Evolutionary conservation across 2,329 filamentous ascomycete species (phyloP).

Genomic region (Beauveria sp.): DNA sequence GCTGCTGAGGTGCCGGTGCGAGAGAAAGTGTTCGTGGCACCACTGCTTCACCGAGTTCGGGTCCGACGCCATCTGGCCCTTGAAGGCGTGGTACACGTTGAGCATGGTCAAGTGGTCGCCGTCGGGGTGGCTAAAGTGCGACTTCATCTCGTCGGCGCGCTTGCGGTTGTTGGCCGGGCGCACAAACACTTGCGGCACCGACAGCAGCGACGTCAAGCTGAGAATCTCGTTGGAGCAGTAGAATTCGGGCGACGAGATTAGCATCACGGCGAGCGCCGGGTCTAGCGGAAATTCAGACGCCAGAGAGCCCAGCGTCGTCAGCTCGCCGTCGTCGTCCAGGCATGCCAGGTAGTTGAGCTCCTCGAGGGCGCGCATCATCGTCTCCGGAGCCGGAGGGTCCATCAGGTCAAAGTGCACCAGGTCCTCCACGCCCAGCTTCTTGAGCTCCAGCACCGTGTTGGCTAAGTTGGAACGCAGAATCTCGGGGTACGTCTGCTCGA

Average conservation of each 20-base stretch:
- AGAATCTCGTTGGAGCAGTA: conserved; percentile 98
- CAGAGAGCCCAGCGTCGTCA: conserved; percentile 76
- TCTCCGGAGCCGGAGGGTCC: conserved; percentile 96
- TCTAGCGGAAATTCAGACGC: conserved; percentile 95
- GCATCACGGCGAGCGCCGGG: conserved; percentile 90
- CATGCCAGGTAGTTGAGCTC: conserved; percentile 97
- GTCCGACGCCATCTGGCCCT: conserved; percentile 53
- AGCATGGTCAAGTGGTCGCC: conserved; percentile 94
- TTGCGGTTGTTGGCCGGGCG: conserved; percentile 80
- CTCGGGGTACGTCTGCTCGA: conserved; percentile 94
- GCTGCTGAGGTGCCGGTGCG: conserved; percentile 77
- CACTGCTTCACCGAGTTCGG: conserved; percentile 72
- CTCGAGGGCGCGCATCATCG: conserved; percentile 93
- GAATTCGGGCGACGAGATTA: conserved; percentile 95
- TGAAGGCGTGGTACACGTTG: conserved; percentile 98
- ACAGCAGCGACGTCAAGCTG: conserved; percentile 87
- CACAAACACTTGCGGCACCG: conserved; percentile 89
- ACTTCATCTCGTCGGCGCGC: conserved; percentile 95
- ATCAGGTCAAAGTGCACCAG: conserved; percentile 97
- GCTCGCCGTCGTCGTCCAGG: conserved; percentile 89
- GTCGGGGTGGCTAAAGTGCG: conserved; percentile 82
- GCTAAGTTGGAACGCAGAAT: conserved; percentile 91
- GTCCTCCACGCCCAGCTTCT: conserved; percentile 93
- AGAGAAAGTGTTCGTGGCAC: conserved; percentile 97
- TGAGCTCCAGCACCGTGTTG: conserved; percentile 90